Base-by-base conservation (phyloP, 2,329 filamentous ascomycete genomes). In the Trematosphaeria pertusa region DNA sequence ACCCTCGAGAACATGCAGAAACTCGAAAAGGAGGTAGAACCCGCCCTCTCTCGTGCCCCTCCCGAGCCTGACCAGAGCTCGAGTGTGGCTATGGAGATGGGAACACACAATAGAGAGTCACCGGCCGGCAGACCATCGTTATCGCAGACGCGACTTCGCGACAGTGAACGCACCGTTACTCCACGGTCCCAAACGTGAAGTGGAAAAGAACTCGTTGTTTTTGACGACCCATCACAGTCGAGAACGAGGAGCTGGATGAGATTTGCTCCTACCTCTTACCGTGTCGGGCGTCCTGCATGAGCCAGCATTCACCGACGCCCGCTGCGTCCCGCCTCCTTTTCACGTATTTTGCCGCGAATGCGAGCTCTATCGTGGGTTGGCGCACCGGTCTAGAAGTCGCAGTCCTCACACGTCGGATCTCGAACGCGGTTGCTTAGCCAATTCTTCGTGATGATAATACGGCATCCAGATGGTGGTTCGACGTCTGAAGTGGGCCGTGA, bases 1-100 rank as follows among this genome's bases (percentile, higher is more conserved):
- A 73, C 70, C 2, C 58, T 61, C 48, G 71, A 70, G 39, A 72
- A 72, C 48, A 68, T 72, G 43, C 61, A 69, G 53, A 65, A 58
- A 38, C 49, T 71, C 8, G 55, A 51, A n/a, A 57, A 65, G 28
- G 66, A 64, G 43, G 62, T 63, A 35, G 64, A 69, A 21, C 48
- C 46, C 7, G 21, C 35, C 12, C 40, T 47, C n/a, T 21, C 48
- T 42, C 58, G 47, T 15, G 55, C 47, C 21, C 12, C 44, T 10
- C 46, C 24, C 15, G 48, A 56, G 22, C 45, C 37, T 30, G 58
- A 59, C 14, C 48, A 50, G 28, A 43, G 48, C 19, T 62, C 58
- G n/a, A 56, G 52, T 21, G 38, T 48, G 28, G 54, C 50, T 34
- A 57, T 61, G 22, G 46, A 58, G 20, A 56, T 61, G 21, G 48